Evolutionary conservation across 768 basidiomycete species (phyloP), one percentile per base, ranked within the genome.

Genomic region (Saitozyma podzolica): DNA sequence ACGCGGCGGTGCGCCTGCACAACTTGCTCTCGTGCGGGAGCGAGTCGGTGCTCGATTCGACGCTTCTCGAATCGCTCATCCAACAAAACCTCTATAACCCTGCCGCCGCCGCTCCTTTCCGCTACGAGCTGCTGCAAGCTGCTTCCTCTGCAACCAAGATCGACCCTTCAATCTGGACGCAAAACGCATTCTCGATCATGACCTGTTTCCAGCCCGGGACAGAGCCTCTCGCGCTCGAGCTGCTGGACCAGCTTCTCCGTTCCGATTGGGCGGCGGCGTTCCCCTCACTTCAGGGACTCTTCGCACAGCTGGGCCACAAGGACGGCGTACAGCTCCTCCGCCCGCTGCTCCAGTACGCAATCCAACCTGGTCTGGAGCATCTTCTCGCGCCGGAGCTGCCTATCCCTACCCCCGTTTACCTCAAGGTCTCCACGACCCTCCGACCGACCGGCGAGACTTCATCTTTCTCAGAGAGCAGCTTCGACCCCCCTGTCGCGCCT

Each of bases 191-290:
- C 8, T 17, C 10, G 54, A 62, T 58, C 40, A 61, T 61, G 19
- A n/a, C 47, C 11, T 54, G 9, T 2, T 70, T 74, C 20, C 80
- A 86, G 11, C 89, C 88, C 0, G 91, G 92, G 11, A 89, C 94
- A 65, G 92, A 94, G 73, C 84, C 84, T 0, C 72, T 80, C 42
- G 87, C 85, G 0, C 20, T 75, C 73, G 20, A 79, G 85, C 58
- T 78, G 9, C 54, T 77, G 11, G 74, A 79, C 56, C 42, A 56
- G 1, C 43, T 79, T 4, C 66, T 79, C 41, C 64, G 63, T 20
- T n/a, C 43, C 7, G 62, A 69, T 29, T 64, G 52, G 61, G 6
- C 19, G 1, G 20, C 20, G 10, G 2, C 39, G 7, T 11, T 54
- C 40, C 56, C 56, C 14, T 8, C 14, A 10, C 42, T 58, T 40